Evolutionary conservation across 2,329 filamentous ascomycete species (phyloP), one percentile per base, ranked within the genome.

Genomic region (Paecilomyces fulvus): DNA sequence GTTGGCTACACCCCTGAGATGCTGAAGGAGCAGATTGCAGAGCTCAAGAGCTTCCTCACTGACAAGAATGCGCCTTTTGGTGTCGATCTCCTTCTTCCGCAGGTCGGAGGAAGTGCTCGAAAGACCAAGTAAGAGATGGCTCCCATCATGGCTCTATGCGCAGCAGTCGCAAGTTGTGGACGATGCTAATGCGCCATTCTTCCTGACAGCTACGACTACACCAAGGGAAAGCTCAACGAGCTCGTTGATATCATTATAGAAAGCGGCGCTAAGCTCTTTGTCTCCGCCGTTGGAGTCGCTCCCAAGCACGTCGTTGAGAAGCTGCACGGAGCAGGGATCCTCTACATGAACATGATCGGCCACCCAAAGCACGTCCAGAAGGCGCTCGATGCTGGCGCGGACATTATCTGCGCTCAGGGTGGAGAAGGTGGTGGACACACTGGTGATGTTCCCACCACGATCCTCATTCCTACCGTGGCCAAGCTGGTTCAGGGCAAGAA

Each of bases 301-400:
- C 90, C 94, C 64, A 90, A 89, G 77, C 79, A 83, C 65, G 87
- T 96, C 58, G 91, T 99, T 68, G 91, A 97, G 63, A 88, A 84
- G 71, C 85, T 99, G 51, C 94, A 99, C 83, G 83, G 85, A 70
- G 79, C 85, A 68, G 92, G 92, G 64, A 83, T 99, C 65, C 82
- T 95, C 64, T 96, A 95, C 83, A 97, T 97, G 94, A 99, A 99
- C 86, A 99, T 99, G 94, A 92, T 99, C 73, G 94, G 94, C 64
- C 94, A 99, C 82, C 92, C 94, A 70, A 99, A 99, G 86, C 94
- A 99, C 79, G 92, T 96, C 61, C 83, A 90, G 77, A 99, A 97
- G 83, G 95, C 90, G 76, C 82, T 99, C 60, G 90, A 92, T 53
- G 83, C 92, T 58, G 94, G 92, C 63, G 90, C 86, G 65, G 94